These are phyloP conservation scores for Calocybe cyanea DNA, from an alignment of 768 basidiomycete genomes.

Conservation along the genomic window DNA sequence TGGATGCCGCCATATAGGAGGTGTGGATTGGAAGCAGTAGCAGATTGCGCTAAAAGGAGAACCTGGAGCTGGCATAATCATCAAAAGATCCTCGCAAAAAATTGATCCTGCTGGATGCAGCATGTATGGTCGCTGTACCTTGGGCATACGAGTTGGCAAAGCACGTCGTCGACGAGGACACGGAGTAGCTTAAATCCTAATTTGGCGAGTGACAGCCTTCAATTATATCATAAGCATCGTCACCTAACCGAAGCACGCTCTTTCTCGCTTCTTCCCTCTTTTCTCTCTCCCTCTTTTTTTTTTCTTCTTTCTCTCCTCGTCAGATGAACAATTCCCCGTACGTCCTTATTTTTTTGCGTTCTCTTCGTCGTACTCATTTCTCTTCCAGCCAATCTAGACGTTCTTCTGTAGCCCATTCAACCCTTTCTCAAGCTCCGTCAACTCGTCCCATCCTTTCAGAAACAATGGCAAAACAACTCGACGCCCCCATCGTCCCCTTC, in stretches of 20 bases:
- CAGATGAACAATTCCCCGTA: constrained; percentile 19
- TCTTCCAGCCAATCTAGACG: constrained; percentile 16
- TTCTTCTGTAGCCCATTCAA: constrained; percentile 20
- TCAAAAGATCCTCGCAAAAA: too few species aligned
- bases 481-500: constrained; percentile 17
- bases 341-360: constrained; percentile 10
- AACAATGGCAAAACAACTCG: constrained; percentile 12
- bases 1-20: too few species aligned
- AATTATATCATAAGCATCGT: constrained; percentile 2
- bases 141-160: constrained; percentile 3
- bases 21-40: too few species aligned
- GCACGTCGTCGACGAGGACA: not conserved
- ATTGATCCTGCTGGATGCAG: constrained; percentile 6
- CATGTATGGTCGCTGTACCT: constrained; percentile 11
- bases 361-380: constrained; percentile 4
- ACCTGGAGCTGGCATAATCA: too few species aligned
- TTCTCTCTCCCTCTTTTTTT: constrained; percentile 2
- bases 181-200: constrained; percentile 1
- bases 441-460: constrained; percentile 17
- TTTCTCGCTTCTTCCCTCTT: constrained; percentile 1
- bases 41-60: too few species aligned
- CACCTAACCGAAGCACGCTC: constrained; percentile 10
- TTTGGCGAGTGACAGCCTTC: constrained; percentile 10
- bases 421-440: constrained; percentile 17
- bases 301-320: too few species aligned